Conservation (phyloP, 352 stramenopile species). For the Pythium phragmiticola region DNA sequence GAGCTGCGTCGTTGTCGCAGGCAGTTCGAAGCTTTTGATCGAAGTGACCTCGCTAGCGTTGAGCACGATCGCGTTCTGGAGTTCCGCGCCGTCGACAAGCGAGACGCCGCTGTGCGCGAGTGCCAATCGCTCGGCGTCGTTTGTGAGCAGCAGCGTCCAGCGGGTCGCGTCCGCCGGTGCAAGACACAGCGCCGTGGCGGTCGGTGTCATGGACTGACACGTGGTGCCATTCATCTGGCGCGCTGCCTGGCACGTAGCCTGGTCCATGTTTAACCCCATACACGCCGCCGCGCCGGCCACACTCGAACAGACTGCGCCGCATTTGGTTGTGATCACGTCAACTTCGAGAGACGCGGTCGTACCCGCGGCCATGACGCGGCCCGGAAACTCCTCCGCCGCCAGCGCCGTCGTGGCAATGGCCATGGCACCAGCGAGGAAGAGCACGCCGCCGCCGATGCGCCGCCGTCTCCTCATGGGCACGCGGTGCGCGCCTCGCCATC, state of each 20-base stretch:
- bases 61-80: conserved; percentile 15
- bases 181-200: conserved; percentile 16
- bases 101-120: conserved; percentile 5
- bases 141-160: conserved; percentile 20
- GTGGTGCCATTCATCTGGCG: conserved; percentile 10
- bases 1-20: conserved; percentile 8
- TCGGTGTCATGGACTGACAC: conserved; percentile 5
- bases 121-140: conserved; percentile 13
- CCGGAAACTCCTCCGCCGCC: neutral
- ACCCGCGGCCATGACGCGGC: conserved; percentile 1
- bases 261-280: neutral
- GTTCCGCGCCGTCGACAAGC: conserved; percentile 1
- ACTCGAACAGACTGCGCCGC: conserved; percentile 6
- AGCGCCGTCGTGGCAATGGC: neutral
- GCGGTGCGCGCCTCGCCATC: conserved; percentile 4
- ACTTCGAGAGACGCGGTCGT: neutral
- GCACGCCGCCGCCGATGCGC: neutral
- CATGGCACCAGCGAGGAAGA: neutral
- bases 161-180: conserved; percentile 6
- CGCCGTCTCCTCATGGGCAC: conserved; percentile 8
- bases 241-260: conserved; percentile 10
- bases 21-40: conserved; percentile 19
- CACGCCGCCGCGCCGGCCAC: conserved; percentile 14
- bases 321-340: conserved; percentile 9
- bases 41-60: conserved; percentile 19